phyloP scores from a whole-genome alignment of 176 grass and related monocot genomes.

The Bromus sterilis region DNA sequence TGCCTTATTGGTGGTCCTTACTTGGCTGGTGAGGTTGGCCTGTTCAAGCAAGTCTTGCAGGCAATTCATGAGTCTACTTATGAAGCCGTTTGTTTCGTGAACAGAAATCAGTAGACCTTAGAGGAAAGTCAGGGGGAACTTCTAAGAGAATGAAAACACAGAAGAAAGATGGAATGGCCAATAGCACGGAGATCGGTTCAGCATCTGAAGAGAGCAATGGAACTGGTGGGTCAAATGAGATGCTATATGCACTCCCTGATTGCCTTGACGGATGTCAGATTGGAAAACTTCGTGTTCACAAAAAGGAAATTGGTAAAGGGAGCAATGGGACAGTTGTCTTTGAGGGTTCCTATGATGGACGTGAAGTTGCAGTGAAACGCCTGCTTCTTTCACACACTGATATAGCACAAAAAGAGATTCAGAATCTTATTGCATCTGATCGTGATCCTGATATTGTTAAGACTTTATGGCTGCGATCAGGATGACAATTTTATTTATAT shows the following conservation, averaged over 20 bases:
- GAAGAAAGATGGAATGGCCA: conserved; percentile 38
- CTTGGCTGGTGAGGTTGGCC: conserved; percentile 30
- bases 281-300: conserved; percentile 74
- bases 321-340: conserved; percentile 98
- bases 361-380: conserved; percentile 85
- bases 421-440: conserved; percentile 96
- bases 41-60: conserved; percentile 12
- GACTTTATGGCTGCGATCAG: conserved; percentile 74
- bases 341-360: conserved; percentile 72
- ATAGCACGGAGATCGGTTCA: conserved; percentile 10
- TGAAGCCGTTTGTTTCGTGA: conserved; percentile 30
- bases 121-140: conserved; percentile 29
- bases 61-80: conserved; percentile 24
- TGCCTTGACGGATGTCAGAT: conserved; percentile 50
- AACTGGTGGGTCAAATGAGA: conserved; percentile 30
- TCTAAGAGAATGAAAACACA: conserved; percentile 75
- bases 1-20: conserved; percentile 18
- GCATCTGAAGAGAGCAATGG: conserved; percentile 32
- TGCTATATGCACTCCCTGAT: conserved; percentile 7
- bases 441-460: conserved; percentile 87
- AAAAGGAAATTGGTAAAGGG: conserved; percentile 86
- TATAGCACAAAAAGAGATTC: conserved; percentile 80
- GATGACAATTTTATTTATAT: conserved; percentile 94
- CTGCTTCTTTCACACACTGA: conserved; percentile 84
- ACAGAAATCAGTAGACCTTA: conserved; percentile 34